A percentile compares a stretch with the other conserved stretches of the same genome.
Conservation (phyloP, 306 rosid genomes). For the Spatholobus suberectus region DNA sequence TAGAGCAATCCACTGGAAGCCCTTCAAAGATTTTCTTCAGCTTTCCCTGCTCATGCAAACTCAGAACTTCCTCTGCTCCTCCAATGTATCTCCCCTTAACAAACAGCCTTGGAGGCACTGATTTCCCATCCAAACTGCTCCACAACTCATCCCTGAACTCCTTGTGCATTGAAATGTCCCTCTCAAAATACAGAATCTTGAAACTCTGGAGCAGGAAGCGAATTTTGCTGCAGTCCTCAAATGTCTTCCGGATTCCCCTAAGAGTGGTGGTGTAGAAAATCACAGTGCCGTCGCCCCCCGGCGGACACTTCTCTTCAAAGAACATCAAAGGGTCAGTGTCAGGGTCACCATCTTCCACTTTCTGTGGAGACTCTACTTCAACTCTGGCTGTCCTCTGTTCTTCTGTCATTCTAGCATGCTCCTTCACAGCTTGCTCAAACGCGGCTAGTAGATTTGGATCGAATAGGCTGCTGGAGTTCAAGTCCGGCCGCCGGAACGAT, state of each 20-base stretch:
- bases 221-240: conserved; percentile 78
- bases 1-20: conserved; percentile 54
- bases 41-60: conserved; percentile 80
- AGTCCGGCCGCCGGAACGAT: conserved; percentile 73
- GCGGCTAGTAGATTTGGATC: conserved; percentile 80
- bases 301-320: conserved; percentile 76
- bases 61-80: conserved; percentile 77
- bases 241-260: conserved; percentile 79
- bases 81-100: conserved; percentile 80
- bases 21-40: conserved; percentile 62
- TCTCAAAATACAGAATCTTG: conserved; percentile 66
- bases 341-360: conserved; percentile 39
- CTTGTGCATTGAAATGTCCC: conserved; percentile 83
- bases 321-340: conserved; percentile 44
- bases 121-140: conserved; percentile 53
- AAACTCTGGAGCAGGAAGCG: conserved; percentile 81
- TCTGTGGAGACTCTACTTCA: conserved; percentile 38
- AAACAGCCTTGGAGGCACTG: conserved; percentile 83
- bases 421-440: conserved; percentile 65
- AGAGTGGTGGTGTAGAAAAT: conserved; percentile 86
- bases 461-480: conserved; percentile 78
- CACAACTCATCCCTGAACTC: conserved; percentile 79
- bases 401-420: conserved; percentile 52
- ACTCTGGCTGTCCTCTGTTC: conserved; percentile 50
- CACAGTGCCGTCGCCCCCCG: conserved; percentile 66